A percentile compares a stretch with the other conserved stretches of the same genome.
Evolutionary conservation across 176 grass and related monocot species (phyloP).

Genomic region (Pharus latifolius): DNA sequence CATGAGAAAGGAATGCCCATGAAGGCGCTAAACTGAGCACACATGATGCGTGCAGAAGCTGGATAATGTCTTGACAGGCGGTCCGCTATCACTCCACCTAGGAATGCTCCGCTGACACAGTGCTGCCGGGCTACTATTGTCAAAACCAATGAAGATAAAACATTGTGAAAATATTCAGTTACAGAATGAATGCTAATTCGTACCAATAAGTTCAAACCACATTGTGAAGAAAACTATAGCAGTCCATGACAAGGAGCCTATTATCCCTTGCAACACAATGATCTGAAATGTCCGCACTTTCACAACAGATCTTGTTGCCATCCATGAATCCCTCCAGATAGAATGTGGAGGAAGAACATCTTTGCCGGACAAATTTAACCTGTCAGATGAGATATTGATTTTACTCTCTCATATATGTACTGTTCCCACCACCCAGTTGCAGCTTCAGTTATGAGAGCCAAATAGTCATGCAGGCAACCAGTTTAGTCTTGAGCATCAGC

Average conservation of each 20-base stretch:
- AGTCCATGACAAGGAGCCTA: constrained; percentile 83
- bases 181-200: not conserved
- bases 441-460: too few species aligned
- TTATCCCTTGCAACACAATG: constrained; percentile 88
- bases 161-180: not conserved
- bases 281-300: constrained; percentile 93
- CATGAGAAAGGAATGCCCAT: constrained; percentile 91
- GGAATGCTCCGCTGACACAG: constrained; percentile 58
- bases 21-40: constrained; percentile 91
- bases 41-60: constrained; percentile 70
- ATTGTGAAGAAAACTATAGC: constrained; percentile 94
- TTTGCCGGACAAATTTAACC: constrained; percentile 49
- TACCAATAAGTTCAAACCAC: constrained; percentile 98
- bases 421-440: not conserved
- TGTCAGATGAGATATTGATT: constrained; percentile 12
- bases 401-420: not conserved
- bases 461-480: too few species aligned
- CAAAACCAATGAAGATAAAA: constrained; percentile 49
- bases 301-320: constrained; percentile 70
- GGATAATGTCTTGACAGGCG: constrained; percentile 44
- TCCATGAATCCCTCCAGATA: constrained; percentile 60
- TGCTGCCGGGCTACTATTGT: constrained; percentile 62
- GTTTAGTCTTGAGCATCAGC: too few species aligned
- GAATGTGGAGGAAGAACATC: constrained; percentile 36
- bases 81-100: constrained; percentile 73